Evolutionary conservation across 768 basidiomycete species (phyloP).

Genomic region (Rhodotorula toruloides): DNA sequence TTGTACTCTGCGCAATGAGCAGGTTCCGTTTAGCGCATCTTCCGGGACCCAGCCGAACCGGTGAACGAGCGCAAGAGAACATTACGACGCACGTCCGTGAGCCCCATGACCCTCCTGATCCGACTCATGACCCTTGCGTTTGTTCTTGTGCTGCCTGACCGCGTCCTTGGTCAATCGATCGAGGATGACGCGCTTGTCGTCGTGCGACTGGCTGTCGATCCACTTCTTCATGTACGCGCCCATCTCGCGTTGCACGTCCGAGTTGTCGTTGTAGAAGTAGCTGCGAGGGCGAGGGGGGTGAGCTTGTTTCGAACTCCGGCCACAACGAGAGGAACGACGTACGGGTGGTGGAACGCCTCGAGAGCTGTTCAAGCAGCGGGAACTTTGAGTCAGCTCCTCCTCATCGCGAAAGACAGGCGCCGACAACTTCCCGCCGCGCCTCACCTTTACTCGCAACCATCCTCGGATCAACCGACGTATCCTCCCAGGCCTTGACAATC

Average conservation of each 20-base stretch:
- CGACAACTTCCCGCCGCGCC: not conserved
- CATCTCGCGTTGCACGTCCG: slow-evolving; percentile 71
- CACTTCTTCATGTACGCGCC: slow-evolving; percentile 53
- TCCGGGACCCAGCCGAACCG: no score
- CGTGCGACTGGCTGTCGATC: slow-evolving; percentile 52
- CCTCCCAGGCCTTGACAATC: slow-evolving; percentile 50
- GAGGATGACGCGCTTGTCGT: slow-evolving; percentile 50
- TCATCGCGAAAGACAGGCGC: not conserved
- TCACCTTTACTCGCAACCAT: slow-evolving; percentile 23
- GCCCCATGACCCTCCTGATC: slow-evolving; percentile 53
- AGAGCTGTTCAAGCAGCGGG: slow-evolving; percentile 47
- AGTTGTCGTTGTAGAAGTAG: slow-evolving; percentile 64
- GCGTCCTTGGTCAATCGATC: slow-evolving; percentile 55
- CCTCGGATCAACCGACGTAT: slow-evolving; percentile 35
- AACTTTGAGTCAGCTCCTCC: not conserved
- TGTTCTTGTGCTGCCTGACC: slow-evolving; percentile 68
- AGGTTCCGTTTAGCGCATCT: not conserved
- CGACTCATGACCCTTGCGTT: slow-evolving; percentile 54
- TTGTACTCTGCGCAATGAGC: slow-evolving; percentile 12
- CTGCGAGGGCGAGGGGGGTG: no score
- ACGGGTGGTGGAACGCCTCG: slow-evolving; percentile 74
- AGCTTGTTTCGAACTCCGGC: no score
- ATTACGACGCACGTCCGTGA: slow-evolving; percentile 44
- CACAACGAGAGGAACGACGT: no score
- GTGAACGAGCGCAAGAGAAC: not conserved